These are phyloP conservation scores for Daldinia sp. DNA, from an alignment of 2,329 filamentous ascomycete species.

Conservation along the genomic window DNA sequence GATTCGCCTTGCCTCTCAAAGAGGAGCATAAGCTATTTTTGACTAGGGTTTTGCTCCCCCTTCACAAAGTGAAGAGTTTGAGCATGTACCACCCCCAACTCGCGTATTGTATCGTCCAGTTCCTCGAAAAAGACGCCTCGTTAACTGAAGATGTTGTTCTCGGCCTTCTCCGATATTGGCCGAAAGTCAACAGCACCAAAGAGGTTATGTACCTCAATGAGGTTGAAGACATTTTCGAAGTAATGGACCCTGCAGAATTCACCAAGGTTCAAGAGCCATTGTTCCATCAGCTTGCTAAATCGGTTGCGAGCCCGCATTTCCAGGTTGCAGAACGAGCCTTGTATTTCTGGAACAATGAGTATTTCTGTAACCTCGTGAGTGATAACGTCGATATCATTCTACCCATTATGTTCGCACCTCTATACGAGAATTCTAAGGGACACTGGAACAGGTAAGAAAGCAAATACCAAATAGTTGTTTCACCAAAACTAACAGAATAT, in stretches of 20 bases:
- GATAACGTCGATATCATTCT: conserved; percentile 99
- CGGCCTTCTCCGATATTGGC: conserved; percentile 95
- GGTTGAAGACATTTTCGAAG: conserved; percentile 99
- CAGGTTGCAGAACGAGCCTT: conserved; percentile 96
- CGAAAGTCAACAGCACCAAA: conserved; percentile 99
- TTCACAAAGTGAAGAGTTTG: conserved; percentile 98
- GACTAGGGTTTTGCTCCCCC: conserved; percentile 87
- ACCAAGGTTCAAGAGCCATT: conserved; percentile 98
- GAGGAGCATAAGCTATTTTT: conserved; percentile 99
- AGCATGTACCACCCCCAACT: conserved; percentile 99
- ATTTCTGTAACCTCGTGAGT: conserved; percentile 98
- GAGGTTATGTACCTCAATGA: conserved; percentile 99
- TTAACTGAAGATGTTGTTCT: conserved; percentile 98
- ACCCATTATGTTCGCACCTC: conserved; percentile 97
- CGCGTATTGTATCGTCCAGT: conserved; percentile 98
- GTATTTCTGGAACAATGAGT: conserved; percentile 99
- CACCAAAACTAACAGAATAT: conserved; percentile 45
- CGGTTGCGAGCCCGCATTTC: conserved; percentile 97
- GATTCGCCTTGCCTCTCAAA: conserved; percentile 94
- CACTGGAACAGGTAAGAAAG: conserved; percentile 91
- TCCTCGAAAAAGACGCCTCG: conserved; percentile 95
- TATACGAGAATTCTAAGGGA: conserved; percentile 98
- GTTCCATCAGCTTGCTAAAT: conserved; percentile 97
- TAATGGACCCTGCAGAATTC: conserved; percentile 99
- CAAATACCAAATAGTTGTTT: neutral